Conservation (phyloP, 352 stramenopile species). For the Globisporangium yorkense region DNA sequence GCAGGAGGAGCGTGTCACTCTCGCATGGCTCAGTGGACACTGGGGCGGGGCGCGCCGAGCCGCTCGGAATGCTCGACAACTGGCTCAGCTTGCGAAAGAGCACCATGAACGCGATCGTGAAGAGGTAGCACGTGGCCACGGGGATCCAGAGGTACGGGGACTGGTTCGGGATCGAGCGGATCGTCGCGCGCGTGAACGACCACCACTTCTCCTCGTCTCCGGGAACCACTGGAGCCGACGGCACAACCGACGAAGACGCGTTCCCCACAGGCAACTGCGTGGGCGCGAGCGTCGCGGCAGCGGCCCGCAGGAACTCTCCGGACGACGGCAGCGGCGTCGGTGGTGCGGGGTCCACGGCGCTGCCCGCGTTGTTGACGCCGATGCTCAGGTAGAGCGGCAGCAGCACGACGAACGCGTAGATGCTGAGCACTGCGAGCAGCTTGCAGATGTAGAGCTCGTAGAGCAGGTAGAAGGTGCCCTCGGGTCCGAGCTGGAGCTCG, state of each 20-base stretch:
- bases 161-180: conserved; percentile 69
- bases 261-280: conserved; percentile 3
- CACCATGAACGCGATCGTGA: conserved; percentile 64
- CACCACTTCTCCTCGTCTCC: conserved; percentile 47
- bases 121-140: conserved; percentile 70
- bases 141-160: conserved; percentile 76
- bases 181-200: conserved; percentile 76
- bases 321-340: neutral
- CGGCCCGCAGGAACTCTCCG: neutral
- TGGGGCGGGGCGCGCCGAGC: conserved; percentile 5
- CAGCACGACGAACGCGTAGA: conserved; percentile 59
- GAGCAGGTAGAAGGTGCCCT: conserved; percentile 81
- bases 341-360: neutral
- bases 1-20: conserved; percentile 8
- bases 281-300: neutral
- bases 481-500: conserved; percentile 55
- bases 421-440: conserved; percentile 52
- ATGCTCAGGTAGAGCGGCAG: conserved; percentile 70
- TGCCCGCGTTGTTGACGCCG: conserved; percentile 22
- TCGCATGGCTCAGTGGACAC: conserved; percentile 4
- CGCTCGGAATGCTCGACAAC: conserved; percentile 50
- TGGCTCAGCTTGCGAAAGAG: conserved; percentile 65
- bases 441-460: conserved; percentile 76
- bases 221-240: conserved; percentile 3
- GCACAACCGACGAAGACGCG: conserved; percentile 6